A percentile compares a stretch with the other conserved stretches of the same genome.
Conservation (phyloP, 108 stramenopile species). For the Parietichytrium sp. region DNA sequence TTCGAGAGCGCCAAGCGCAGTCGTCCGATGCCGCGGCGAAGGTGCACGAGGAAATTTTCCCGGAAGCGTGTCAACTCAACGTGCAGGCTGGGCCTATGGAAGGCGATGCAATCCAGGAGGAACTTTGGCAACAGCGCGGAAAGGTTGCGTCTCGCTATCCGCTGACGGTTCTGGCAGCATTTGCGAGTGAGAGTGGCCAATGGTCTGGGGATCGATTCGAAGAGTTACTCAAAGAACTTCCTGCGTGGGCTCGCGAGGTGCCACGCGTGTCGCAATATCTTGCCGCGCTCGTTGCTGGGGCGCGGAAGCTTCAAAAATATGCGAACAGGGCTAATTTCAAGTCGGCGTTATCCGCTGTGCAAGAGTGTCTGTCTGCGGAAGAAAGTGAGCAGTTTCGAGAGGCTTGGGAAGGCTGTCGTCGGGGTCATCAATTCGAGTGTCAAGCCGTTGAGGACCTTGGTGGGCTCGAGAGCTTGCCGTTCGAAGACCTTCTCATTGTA, state of each 20-base stretch:
- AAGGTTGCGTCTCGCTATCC: neutral
- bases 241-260: neutral
- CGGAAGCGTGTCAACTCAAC: constrained; percentile 12
- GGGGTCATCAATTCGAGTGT: constrained; percentile 33
- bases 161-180: neutral
- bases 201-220: constrained; percentile 27
- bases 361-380: neutral
- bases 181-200: neutral
- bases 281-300: neutral
- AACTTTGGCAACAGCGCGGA: neutral
- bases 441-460: constrained; percentile 6
- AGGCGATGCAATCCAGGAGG: neutral
- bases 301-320: neutral
- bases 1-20: neutral
- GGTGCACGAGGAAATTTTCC: neutral
- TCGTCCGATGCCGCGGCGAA: constrained; percentile 5
- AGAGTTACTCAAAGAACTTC: neutral
- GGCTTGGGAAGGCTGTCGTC: constrained; percentile 4
- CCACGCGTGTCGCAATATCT: constrained; percentile 16
- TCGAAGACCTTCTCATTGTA: neutral
- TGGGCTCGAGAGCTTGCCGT: neutral
- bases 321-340: neutral
- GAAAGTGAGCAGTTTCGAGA: neutral
- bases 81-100: neutral
- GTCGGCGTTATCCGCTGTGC: neutral